Evolutionary conservation across 352 stramenopile species (phyloP).

Genomic region (Thalassiosira hispida): DNA sequence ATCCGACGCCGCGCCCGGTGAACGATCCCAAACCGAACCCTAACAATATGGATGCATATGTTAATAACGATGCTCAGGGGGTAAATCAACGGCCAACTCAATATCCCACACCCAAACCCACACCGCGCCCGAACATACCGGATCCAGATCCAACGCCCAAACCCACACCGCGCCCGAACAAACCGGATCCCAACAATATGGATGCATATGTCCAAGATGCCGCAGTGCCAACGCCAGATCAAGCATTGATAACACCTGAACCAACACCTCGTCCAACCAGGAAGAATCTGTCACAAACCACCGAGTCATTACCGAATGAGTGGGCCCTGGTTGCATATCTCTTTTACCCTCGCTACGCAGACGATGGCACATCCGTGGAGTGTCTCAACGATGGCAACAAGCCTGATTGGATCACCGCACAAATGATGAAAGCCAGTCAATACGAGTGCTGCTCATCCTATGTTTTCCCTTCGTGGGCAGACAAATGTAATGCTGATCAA

Average conservation of each 20-base stretch:
- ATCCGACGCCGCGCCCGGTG: background rate
- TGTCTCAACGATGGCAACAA: conserved; percentile 34
- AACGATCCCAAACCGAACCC: background rate
- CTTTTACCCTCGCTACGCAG: conserved; percentile 42
- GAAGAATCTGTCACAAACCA: background rate
- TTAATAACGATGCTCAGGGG: background rate
- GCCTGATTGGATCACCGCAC: conserved; percentile 23
- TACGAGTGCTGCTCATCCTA: conserved; percentile 39
- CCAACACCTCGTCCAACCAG: background rate
- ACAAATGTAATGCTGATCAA: conserved; percentile 34
- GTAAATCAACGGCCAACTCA: conserved; percentile 3
- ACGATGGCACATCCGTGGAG: conserved; percentile 21
- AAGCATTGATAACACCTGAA: background rate
- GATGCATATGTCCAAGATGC: background rate
- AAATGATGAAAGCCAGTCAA: conserved; percentile 26
- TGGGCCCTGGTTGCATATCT: background rate
- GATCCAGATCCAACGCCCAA: background rate
- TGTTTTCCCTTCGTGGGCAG: conserved; percentile 16
- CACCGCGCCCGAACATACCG: background rate
- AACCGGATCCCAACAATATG: background rate
- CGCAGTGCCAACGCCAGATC: too few species aligned
- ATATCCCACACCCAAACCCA: background rate
- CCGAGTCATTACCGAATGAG: background rate
- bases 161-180: background rate
- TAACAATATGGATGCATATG: background rate